Percentiles rank a stretch among this genome's conserved stretches.
phyloP scores from a whole-genome alignment of 495 filamentous ascomycete species.

The Aspergillus conjunctus region DNA sequence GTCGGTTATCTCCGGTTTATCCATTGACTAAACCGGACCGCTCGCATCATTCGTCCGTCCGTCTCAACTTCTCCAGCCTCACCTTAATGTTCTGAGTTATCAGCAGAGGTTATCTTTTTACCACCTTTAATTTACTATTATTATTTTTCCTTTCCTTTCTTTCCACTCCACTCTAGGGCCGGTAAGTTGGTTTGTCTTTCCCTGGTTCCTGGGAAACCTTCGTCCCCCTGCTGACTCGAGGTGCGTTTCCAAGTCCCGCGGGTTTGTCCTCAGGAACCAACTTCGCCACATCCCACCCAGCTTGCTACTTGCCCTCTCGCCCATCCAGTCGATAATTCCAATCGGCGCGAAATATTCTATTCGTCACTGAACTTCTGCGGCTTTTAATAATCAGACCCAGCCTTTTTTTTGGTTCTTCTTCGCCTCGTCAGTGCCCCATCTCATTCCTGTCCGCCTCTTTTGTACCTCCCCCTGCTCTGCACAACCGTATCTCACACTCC shows the following conservation, averaged over 20 bases:
- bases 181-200: conserved; percentile 15
- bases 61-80: background rate
- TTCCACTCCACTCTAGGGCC: background rate
- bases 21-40: conserved; percentile 11
- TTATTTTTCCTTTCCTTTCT: background rate
- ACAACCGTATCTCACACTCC: background rate
- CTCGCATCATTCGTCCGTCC: no score
- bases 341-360: background rate
- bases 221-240: conserved; percentile 28
- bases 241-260: conserved; percentile 14
- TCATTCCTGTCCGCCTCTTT: background rate
- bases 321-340: conserved; percentile 1
- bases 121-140: background rate
- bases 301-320: conserved; percentile 5
- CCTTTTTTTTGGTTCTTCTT: background rate
- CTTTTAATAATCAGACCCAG: background rate
- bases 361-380: background rate
- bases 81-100: conserved; percentile 13
- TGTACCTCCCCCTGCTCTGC: background rate
- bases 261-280: conserved; percentile 28
- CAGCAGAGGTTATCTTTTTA: conserved; percentile 13
- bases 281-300: conserved; percentile 24
- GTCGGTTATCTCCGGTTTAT: conserved; percentile 45
- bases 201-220: conserved; percentile 18
- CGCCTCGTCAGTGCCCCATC: conserved; percentile 2